Conservation (phyloP, 768 basidiomycete species). For the Wakefieldia striispora region DNA sequence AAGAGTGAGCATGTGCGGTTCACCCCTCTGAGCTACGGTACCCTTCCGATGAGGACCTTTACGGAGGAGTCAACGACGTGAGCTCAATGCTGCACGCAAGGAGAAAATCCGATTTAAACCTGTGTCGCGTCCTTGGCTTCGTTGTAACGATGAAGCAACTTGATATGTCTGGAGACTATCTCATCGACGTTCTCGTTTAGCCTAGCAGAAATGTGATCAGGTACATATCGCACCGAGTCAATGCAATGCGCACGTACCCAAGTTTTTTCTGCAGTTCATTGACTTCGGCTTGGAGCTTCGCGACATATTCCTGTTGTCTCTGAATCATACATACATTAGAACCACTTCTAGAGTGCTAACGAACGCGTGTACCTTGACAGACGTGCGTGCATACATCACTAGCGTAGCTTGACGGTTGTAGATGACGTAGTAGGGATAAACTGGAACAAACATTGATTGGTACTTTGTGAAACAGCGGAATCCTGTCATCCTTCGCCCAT, state of each 20-base stretch:
- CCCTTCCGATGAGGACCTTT: slow-evolving; percentile 79
- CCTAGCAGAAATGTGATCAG: slow-evolving; percentile 25
- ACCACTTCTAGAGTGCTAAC: background rate
- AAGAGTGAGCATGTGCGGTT: slow-evolving; percentile 12
- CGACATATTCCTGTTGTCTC: slow-evolving; percentile 51
- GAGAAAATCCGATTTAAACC: slow-evolving; percentile 35
- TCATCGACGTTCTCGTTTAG: slow-evolving; percentile 49
- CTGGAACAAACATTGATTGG: slow-evolving; percentile 6
- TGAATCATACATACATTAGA: slow-evolving; percentile 17
- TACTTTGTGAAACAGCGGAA: background rate
- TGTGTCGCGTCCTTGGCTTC: slow-evolving; percentile 83
- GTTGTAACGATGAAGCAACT: slow-evolving; percentile 71
- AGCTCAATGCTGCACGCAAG: background rate
- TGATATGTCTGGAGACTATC: slow-evolving; percentile 67
- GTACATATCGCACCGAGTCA: background rate
- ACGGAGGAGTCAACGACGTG: background rate
- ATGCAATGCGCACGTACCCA: slow-evolving; percentile 34
- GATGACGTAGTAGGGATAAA: slow-evolving; percentile 8
- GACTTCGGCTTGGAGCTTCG: slow-evolving; percentile 48
- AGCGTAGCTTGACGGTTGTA: slow-evolving; percentile 6
- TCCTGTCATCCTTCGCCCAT: background rate
- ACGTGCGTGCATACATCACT: slow-evolving; percentile 32
- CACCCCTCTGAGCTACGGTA: slow-evolving; percentile 29
- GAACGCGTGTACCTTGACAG: slow-evolving; percentile 24
- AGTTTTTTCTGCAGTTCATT: slow-evolving; percentile 45